These are phyloP conservation scores for Oenanthe javanica DNA, from an alignment of 140 eudicot genomes.

Conservation along the genomic window DNA sequence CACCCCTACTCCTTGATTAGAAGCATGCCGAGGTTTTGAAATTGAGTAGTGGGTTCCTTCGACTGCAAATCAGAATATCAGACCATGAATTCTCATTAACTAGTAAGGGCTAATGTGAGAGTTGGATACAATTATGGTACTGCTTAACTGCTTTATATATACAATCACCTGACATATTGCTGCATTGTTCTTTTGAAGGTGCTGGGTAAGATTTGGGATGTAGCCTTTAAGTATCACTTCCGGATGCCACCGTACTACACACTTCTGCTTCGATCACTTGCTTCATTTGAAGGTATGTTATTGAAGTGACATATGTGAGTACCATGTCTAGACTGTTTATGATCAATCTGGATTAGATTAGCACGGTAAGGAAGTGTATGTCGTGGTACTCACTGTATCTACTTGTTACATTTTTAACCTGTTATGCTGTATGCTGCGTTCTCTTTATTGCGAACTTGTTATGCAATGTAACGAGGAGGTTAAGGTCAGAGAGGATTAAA, in stretches of 20 bases:
- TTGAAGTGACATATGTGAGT: slow-evolving; percentile 2
- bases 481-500: not conserved
- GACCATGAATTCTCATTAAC: not conserved
- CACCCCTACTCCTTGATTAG: not conserved
- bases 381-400: not conserved
- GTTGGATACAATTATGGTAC: not conserved
- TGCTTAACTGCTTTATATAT: not conserved
- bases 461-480: not conserved
- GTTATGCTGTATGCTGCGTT: not conserved
- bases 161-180: slow-evolving; percentile 21
- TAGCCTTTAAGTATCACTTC: slow-evolving; percentile 79
- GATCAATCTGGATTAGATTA: not conserved
- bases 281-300: slow-evolving; percentile 80
- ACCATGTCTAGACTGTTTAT: not conserved
- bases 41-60: not conserved
- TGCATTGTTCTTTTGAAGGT: slow-evolving; percentile 42
- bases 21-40: not conserved
- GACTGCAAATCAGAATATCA: not conserved
- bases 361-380: not conserved
- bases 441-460: not conserved
- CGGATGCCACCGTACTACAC: slow-evolving; percentile 94
- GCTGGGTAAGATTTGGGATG: slow-evolving; percentile 74
- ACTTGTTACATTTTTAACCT: not conserved
- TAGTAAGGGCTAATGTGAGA: not conserved
- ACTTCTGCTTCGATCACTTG: slow-evolving; percentile 79